These are phyloP conservation scores for Quercus gilva DNA, from an alignment of 306 rosid species.

Conservation along the genomic window DNA sequence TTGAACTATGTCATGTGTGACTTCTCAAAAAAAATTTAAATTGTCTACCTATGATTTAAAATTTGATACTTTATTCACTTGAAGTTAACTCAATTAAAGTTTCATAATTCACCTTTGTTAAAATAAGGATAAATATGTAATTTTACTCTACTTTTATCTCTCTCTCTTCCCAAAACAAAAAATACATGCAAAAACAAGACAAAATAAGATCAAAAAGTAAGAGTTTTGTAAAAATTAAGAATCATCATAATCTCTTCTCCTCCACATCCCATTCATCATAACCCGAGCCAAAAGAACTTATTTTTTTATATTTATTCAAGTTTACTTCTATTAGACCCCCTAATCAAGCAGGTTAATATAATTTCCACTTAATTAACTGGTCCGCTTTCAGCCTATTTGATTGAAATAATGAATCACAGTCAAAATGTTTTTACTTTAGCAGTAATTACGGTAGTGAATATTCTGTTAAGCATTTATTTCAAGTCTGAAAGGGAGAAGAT, in stretches of 20 bases:
- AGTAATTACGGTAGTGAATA: neutral
- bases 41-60: rapidly evolving
- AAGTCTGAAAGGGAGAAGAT: neutral
- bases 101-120: rapidly evolving
- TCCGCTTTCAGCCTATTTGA: slow-evolving; percentile 19
- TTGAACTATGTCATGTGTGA: too few species aligned
- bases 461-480: neutral
- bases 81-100: rapidly evolving
- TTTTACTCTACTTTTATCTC: too few species aligned
- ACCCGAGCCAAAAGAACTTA: too few species aligned
- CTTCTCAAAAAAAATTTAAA: too few species aligned
- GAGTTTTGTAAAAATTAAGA: too few species aligned
- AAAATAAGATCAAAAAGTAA: too few species aligned
- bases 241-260: too few species aligned
- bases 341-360: neutral
- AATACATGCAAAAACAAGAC: too few species aligned
- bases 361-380: neutral
- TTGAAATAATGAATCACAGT: neutral
- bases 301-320: neutral
- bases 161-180: too few species aligned
- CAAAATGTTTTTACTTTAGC: neutral
- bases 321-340: neutral
- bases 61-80: rapidly evolving
- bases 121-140: too few species aligned
- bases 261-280: too few species aligned